Base-by-base conservation (phyloP, 805 yeast species). In the Ogataea siamensis region DNA sequence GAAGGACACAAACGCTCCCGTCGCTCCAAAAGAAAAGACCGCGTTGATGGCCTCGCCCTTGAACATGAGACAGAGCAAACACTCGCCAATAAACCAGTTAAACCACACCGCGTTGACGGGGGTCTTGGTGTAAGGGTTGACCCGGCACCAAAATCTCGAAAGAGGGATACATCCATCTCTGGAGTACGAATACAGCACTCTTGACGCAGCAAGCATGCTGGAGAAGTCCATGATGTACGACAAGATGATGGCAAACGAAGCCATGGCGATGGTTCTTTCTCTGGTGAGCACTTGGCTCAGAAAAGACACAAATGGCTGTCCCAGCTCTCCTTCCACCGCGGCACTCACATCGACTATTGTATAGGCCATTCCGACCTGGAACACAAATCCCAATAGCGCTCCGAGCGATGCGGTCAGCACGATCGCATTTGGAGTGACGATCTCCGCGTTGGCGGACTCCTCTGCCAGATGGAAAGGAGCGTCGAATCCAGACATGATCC, bases 401-500 rank as follows among this genome's bases (percentile, higher is more conserved):
- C 84, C 81, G 32, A 69, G 59, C 9, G 68, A 54, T 7, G 80
- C 67, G 12, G 83, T 78, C 58, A 78, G 58, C 14, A 78, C 76
- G 48, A 80, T 80, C 19, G 85, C 84, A 42, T 70, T 68, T n/a
- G 87, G 87, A 7, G 81, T 78, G 5, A 83, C 84, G 10, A 66
- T 60, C 23, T 74, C 63, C 5, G 86, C 83, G 53, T 80, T 79
- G 34, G 78, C 62, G 48, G 82, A 75, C 52, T 82, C 88, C 60
- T 82, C 89, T n/a, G 84, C 70, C 43, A 82, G 64, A 52, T 83
- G 87, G 65, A 80, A 82, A 0, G 87, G 84, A 15, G 84, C 76
- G 54, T 82, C 87, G 53, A 78, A 83, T 16, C 87, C 87, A 30
- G 82, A 72, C 86, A 82, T 80, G 25, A 82, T 76, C 83, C 83